Base-by-base conservation (phyloP, 768 basidiomycete genomes). In the Lyophyllum decastes region DNA sequence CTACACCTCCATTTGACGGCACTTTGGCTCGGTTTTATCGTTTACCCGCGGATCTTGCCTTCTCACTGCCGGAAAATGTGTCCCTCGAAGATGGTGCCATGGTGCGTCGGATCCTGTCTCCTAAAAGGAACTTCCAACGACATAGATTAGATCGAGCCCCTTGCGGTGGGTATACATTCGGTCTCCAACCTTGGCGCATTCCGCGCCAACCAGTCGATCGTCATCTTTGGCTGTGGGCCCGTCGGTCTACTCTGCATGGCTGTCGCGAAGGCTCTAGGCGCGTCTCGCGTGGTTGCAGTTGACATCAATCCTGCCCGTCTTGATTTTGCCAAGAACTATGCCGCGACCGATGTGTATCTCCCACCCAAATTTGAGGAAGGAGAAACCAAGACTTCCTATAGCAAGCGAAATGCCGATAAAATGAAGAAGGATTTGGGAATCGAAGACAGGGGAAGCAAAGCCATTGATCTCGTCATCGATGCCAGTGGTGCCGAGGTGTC, bases 1-100 rank as follows among this genome's bases (percentile, higher is more conserved):
- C 95, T 2, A 96, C 95, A 14, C 96, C 95, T 53, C 96, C 96
- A 1, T 85, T 89, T 67, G 90, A 96, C 66, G 95, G 95, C 53
- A 98, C 95, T 14, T 84, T 97, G 21, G 81, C 81, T 47, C 83
- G 93, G 45, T 96, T 89, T 78, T 98, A 96, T 74, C 84, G 82
- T 52, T 78, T 96, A 55, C 93, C 95, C 16, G 86, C 86, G 24
- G 92, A 97, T 71, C 81, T 97, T 22, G 89, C 87, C 52, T 94
- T 93, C 72, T 80, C 77, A 38, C 84, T 98, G 12, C 94, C 94
- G 2, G 83, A 88, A n/a, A 79, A 85, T 67, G 84, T 98, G 48
- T 84, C 88, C 19, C 83, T 96, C 14, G 95, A 96, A 72, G 95
- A 98, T 69, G 96, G 95, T 30, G 95, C 96, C 6, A 90, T 98